phyloP scores from a whole-genome alignment of 306 rosid species.

The Sphenostylis stenocarpa region DNA sequence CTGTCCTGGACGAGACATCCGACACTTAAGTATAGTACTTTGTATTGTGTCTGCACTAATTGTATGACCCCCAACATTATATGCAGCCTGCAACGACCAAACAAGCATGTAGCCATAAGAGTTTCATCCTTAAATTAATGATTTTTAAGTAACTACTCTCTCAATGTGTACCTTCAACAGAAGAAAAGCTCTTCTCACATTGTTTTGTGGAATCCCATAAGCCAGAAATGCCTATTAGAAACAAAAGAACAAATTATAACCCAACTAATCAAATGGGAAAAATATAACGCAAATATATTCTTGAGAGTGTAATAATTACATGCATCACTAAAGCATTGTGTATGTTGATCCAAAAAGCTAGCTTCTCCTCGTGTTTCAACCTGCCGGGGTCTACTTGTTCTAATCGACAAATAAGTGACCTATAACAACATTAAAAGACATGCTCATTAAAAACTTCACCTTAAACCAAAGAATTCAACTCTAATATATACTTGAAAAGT shows the following conservation, averaged over 20 bases:
- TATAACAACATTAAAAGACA: slow-evolving; percentile 40
- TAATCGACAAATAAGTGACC: slow-evolving; percentile 70
- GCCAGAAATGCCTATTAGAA: slow-evolving; percentile 89
- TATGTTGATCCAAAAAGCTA: slow-evolving; percentile 95
- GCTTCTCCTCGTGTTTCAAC: slow-evolving; percentile 84
- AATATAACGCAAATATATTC: slow-evolving; percentile 3
- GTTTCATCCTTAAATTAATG: slow-evolving; percentile 15
- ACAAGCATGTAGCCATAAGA: slow-evolving; percentile 21
- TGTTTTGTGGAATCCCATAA: slow-evolving; percentile 93
- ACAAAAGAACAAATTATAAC: slow-evolving; percentile 25
- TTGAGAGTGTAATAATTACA: slow-evolving; percentile 50
- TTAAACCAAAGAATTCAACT: background rate
- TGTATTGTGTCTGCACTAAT: slow-evolving; percentile 89
- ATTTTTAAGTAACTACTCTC: background rate
- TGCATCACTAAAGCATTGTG: slow-evolving; percentile 99
- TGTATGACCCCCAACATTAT: slow-evolving; percentile 87
- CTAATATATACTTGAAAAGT: background rate
- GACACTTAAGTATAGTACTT: slow-evolving; percentile 75
- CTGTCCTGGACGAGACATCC: slow-evolving; percentile 95
- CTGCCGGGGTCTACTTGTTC: slow-evolving; percentile 80
- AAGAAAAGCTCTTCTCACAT: slow-evolving; percentile 69
- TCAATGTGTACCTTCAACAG: slow-evolving; percentile 74
- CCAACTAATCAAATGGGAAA: slow-evolving; percentile 19
- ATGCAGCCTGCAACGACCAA: slow-evolving; percentile 79
- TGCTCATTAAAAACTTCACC: slow-evolving; percentile 21